Evolutionary conservation across 164 flowering plant species (phyloP), one percentile per base, ranked within the genome.

Genomic region (Annona cherimola): DNA sequence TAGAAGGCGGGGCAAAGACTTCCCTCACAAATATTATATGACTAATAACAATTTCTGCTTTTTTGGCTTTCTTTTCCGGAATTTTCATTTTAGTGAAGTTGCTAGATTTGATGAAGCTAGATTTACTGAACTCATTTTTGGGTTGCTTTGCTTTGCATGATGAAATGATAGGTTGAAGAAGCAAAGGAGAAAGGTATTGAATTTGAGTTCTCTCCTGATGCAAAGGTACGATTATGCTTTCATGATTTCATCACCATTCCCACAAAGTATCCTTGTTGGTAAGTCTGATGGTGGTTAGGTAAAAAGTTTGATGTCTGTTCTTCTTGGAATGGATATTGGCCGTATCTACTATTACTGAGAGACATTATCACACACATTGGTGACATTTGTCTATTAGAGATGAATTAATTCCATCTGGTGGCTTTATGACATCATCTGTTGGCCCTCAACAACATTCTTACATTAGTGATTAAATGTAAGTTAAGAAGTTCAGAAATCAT

Each of bases 201-300:
- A 72, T 59, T 77, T 55, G 99, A 88, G 79, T 91, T 93, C 78
- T 83, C 84, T 39, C 93, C 98, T 60, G 99, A 95, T 84, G 79
- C 77, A n/a, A 93, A 95, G 80, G 99, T 93, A 84, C 40, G 18
- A 39, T 40, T 18, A 39, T 16, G 14, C 14, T 16, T 9, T 50
- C 57, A 50, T 6, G 3, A 54, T 45, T 63, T 20, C 39, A 18
- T 5, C 50, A 66, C n/a, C 9, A 44, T 7, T 16, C 9, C 57
- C 57, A 7, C 57, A 50, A 8, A 50, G 35, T 50, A 50, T 50
- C 14, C 14, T 5, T 35, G 41, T 57, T 57, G 55, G 39, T 5
- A 50, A 44, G 18, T 46, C n/a, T 45, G 12, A 45, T 39, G 42
- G 8, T 26, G 35, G 19, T 4, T 45, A 19, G 42, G 16, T n/a